phyloP scores from a whole-genome alignment of 768 basidiomycete genomes.

The Mycena olivaceomarginata region DNA sequence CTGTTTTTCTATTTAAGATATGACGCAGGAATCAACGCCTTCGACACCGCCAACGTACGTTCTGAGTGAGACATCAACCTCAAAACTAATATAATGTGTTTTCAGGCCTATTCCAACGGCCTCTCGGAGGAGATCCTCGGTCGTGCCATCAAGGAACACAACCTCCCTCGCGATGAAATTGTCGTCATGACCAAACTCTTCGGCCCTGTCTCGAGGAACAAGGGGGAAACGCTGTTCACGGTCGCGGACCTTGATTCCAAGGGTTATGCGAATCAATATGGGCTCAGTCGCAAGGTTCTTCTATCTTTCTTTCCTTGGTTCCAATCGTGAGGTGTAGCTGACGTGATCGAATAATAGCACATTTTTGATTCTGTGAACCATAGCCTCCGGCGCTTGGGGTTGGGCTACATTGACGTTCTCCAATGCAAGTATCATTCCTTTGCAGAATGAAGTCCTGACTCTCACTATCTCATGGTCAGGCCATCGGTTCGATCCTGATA shows the following conservation, averaged over 20 bases:
- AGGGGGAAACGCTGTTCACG: background rate
- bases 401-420: background rate
- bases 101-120: constrained; percentile 3
- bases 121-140: constrained; percentile 2
- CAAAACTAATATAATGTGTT: too few relatives aligned
- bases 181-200: background rate
- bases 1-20: background rate
- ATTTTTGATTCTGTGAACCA: background rate
- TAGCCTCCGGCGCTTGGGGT: background rate
- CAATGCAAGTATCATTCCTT: background rate
- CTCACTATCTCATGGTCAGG: background rate
- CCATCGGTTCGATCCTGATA: background rate
- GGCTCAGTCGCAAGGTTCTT: constrained; percentile 3
- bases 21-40: constrained; percentile 27
- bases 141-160: constrained; percentile 8
- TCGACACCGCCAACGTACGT: constrained; percentile 25
- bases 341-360: background rate
- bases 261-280: background rate
- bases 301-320: background rate
- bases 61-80: background rate
- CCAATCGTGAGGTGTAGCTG: background rate
- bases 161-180: constrained; percentile 2
- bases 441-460: background rate
- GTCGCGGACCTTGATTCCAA: background rate
- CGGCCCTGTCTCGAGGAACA: background rate